Evolutionary conservation across 345 rosid genomes (phyloP).

Genomic region (Syzygium aqueum): DNA sequence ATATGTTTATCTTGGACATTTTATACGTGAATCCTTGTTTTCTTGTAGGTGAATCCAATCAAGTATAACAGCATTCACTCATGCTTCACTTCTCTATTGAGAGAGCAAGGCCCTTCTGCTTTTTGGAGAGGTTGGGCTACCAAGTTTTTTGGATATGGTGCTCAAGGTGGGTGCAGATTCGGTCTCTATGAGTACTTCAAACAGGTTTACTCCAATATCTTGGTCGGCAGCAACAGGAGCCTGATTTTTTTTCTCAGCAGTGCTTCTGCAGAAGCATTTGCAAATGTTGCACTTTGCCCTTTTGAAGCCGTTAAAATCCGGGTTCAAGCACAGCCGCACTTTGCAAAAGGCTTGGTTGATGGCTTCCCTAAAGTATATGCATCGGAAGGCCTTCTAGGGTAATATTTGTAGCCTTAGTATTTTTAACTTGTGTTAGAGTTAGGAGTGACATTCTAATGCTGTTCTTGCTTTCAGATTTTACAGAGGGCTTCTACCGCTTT

Average conservation of each 20-base stretch:
- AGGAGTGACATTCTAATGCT: neutral
- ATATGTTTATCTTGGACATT: neutral
- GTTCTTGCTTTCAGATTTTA: constrained; percentile 17
- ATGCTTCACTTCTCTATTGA: constrained; percentile 46
- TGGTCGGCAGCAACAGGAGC: constrained; percentile 25
- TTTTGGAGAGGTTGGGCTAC: constrained; percentile 72
- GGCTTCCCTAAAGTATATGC: constrained; percentile 47
- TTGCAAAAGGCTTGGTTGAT: constrained; percentile 51
- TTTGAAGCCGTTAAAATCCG: constrained; percentile 58
- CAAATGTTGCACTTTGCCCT: constrained; percentile 56
- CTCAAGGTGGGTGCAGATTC: constrained; percentile 65
- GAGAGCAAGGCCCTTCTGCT: constrained; percentile 54
- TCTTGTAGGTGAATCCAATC: constrained; percentile 40
- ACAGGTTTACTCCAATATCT: constrained; percentile 32
- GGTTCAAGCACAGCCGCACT: constrained; percentile 51
- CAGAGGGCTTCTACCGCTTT: constrained; percentile 29
- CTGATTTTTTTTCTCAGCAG: constrained; percentile 47
- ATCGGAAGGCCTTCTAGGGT: constrained; percentile 56
- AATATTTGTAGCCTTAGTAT: neutral
- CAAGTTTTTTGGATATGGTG: constrained; percentile 53
- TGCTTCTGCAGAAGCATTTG: constrained; percentile 62
- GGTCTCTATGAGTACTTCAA: constrained; percentile 64
- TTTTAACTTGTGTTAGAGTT: neutral
- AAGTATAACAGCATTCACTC: constrained; percentile 42
- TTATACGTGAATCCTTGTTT: neutral